Evolutionary conservation across 768 basidiomycete genomes (phyloP), one percentile per base, ranked within the genome.

Genomic region (Lentinula aciculospora): DNA sequence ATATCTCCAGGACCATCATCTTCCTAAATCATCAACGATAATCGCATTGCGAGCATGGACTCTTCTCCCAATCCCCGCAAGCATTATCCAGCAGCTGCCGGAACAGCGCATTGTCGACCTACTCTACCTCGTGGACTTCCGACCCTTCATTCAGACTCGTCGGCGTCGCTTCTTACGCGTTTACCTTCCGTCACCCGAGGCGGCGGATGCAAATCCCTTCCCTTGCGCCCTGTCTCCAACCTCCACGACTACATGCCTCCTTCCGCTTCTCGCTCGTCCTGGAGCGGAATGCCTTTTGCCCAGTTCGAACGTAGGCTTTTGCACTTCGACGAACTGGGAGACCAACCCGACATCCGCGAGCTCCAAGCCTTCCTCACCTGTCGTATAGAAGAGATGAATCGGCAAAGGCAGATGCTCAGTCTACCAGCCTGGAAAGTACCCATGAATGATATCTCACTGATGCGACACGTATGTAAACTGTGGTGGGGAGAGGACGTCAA

Each of bases 181-280:
- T 3, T 47, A 1, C 27, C 46, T 29, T 28, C 46, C n/a, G 27
- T n/a, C 4, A 9, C 15, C 17, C 46, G 10, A 17, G 15, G 19
- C 21, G 29, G 19, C 4, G 15, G 34, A 36, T 10, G 29, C 19
- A 53, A 53, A 28, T 3, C 34, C 12, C 51, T 53, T 4, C 51
- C 51, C 23, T 5, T 36, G 4, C 51, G 51, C 25, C 51, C 34
- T 4, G 25, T 36, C 23, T 53, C 51, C 36, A 53, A 53, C 23
- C 32, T 53, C 36, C 32, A 21, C 4, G 51, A 53, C 23, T 53
- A 53, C 32, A 53, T 53, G 51, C 51, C 51, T 25, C 51, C 51
- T 1, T 37, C 36, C 25, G 51, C 51, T 2, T 53, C 51, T 9
- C 51, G 51, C 5, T 53, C 51, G 2, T 53, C 51, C 12, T 53